phyloP scores from a whole-genome alignment of 306 rosid species.

The Lathyrus aphaca region DNA sequence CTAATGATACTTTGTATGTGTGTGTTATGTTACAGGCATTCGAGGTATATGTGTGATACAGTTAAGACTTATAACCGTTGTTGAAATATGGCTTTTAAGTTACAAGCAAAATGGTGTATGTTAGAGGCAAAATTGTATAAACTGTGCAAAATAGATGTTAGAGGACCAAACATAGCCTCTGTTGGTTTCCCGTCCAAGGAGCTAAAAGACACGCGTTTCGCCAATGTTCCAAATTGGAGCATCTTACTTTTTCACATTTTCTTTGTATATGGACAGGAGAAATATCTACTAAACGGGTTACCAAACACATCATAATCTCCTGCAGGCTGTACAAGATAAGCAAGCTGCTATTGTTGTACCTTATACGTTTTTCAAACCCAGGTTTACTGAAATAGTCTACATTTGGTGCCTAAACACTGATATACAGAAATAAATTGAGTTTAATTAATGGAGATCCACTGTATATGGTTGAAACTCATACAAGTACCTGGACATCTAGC shows the following conservation, averaged over 20 bases:
- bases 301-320: background rate
- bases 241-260: too few species aligned
- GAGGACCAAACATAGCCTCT: background rate
- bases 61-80: too few species aligned
- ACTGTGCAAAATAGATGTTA: background rate
- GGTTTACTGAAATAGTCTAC: slow-evolving; percentile 21
- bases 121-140: background rate
- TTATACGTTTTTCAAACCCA: slow-evolving; percentile 7
- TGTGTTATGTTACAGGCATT: too few species aligned
- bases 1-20: too few species aligned
- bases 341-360: slow-evolving; percentile 3
- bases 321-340: slow-evolving; percentile 28
- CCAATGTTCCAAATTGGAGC: too few species aligned
- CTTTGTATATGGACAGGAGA: too few species aligned
- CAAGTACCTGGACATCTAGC: slow-evolving; percentile 24
- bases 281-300: too few species aligned
- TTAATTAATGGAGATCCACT: slow-evolving; percentile 9
- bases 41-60: too few species aligned
- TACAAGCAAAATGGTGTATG: background rate
- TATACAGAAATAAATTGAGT: slow-evolving; percentile 27
- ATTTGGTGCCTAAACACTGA: slow-evolving; percentile 14
- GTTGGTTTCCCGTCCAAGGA: too few species aligned
- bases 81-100: too few species aligned
- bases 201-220: too few species aligned
- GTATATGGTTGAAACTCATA: background rate